These are phyloP conservation scores for Phytophthora colocasiae DNA, from an alignment of 352 stramenopile species.

Conservation along the genomic window DNA sequence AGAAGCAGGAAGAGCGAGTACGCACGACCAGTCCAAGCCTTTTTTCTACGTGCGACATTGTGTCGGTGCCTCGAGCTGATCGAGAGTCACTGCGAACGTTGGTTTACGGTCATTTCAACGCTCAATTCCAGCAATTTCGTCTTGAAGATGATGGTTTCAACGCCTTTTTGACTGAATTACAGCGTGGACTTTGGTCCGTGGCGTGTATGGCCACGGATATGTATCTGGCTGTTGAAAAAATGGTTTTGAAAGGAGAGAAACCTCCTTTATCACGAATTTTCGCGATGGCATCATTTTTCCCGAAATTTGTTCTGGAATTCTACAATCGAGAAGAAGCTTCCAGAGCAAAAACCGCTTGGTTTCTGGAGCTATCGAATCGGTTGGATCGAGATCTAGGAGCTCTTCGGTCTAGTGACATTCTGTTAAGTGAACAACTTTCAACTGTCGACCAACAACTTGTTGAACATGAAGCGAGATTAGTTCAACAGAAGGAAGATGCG, in stretches of 20 bases:
- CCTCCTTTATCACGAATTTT: constrained; percentile 16
- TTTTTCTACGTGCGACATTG: constrained; percentile 40
- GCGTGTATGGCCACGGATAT: constrained; percentile 38
- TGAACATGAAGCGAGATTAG: constrained; percentile 29
- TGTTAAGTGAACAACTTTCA: constrained; percentile 29
- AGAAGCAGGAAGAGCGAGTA: constrained; percentile 21
- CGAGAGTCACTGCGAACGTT: constrained; percentile 37
- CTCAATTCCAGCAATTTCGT: constrained; percentile 40
- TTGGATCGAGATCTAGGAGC: constrained; percentile 31
- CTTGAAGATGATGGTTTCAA: background rate
- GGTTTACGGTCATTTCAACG: constrained; percentile 57
- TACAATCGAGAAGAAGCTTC: constrained; percentile 28
- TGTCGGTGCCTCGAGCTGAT: constrained; percentile 37
- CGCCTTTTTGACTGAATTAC: constrained; percentile 38
- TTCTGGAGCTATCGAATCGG: constrained; percentile 30
- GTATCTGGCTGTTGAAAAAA: constrained; percentile 28
- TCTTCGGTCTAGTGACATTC: constrained; percentile 30
- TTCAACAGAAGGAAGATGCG: constrained; percentile 52
- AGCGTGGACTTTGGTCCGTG: constrained; percentile 52
- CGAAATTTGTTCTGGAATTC: constrained; percentile 28
- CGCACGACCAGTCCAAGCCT: constrained; percentile 29
- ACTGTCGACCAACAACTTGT: constrained; percentile 37
- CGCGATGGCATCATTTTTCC: constrained; percentile 29
- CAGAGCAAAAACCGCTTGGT: constrained; percentile 27
- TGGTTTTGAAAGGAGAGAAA: constrained; percentile 1